Conservation (phyloP, 768 basidiomycete species). For the Lactarius hengduanensis region DNA sequence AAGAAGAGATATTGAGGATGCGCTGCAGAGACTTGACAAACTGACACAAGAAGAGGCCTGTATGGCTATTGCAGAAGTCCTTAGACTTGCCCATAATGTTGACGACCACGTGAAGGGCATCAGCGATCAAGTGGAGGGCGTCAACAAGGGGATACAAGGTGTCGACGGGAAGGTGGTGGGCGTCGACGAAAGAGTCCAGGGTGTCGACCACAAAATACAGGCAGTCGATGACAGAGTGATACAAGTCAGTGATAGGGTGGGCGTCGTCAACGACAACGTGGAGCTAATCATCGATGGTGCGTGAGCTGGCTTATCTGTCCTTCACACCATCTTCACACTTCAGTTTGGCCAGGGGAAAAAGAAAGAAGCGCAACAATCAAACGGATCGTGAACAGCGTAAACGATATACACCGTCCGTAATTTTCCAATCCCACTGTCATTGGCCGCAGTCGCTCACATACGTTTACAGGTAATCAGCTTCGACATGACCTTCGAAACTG, state of each 20-base stretch:
- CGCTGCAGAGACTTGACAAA: background rate
- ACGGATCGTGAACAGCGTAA: background rate
- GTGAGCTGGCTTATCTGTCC: no score
- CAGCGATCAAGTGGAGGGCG: background rate
- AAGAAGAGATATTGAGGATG: background rate
- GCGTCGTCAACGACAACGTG: background rate
- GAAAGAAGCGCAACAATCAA: background rate
- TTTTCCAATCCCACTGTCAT: background rate
- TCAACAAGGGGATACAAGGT: background rate
- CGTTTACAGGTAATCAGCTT: background rate
- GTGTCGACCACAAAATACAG: background rate
- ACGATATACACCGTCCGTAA: background rate
- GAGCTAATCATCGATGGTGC: background rate
- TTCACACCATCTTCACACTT: background rate
- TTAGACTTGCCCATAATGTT: background rate
- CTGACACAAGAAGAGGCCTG: background rate
- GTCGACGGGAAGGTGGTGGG: background rate
- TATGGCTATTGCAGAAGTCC: slow-evolving; percentile 1
- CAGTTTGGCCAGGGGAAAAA: background rate
- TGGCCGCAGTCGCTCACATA: background rate
- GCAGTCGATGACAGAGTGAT: background rate
- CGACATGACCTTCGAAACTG: background rate
- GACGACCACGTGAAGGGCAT: background rate
- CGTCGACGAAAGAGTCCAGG: background rate
- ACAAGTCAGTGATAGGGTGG: background rate